Conservation (phyloP, 2,329 filamentous ascomycete species). For the Cadophora luteo-olivacea region DNA sequence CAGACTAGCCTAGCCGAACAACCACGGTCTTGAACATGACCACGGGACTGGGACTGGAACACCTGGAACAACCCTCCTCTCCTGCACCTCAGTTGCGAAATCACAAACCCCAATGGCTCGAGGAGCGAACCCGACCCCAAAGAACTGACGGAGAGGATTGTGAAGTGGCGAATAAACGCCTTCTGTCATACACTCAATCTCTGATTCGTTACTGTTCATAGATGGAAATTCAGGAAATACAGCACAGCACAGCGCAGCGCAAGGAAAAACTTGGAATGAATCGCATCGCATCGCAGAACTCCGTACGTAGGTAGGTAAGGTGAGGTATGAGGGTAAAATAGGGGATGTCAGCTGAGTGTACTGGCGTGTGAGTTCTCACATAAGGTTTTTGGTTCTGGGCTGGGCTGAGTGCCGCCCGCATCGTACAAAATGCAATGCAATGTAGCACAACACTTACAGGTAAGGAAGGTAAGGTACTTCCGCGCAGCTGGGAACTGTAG, state of each 20-base stretch:
- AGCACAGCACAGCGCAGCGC: too few relatives aligned
- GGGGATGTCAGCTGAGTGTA: neutral
- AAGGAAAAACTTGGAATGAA: neutral
- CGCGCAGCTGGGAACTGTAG: neutral
- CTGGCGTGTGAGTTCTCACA: neutral
- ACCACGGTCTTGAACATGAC: neutral
- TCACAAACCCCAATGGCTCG: neutral
- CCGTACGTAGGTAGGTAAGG: too few relatives aligned
- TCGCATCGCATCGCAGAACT: too few relatives aligned
- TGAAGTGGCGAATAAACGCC: neutral
- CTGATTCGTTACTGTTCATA: neutral
- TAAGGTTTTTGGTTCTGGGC: neutral
- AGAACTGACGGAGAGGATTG: too few relatives aligned
- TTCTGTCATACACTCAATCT: neutral
- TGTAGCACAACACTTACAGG: neutral
- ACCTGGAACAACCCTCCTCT: neutral
- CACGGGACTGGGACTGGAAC: neutral
- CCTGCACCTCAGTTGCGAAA: too few relatives aligned
- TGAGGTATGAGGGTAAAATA: too few relatives aligned
- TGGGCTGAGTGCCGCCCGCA: neutral
- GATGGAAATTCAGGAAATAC: neutral
- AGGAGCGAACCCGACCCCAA: neutral
- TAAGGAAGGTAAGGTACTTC: neutral
- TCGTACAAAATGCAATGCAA: too few relatives aligned
- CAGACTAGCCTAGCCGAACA: neutral